Evolutionary conservation across 768 basidiomycete genomes (phyloP), one percentile per base, ranked within the genome.

Genomic region (Fistulinella prunicolor): DNA sequence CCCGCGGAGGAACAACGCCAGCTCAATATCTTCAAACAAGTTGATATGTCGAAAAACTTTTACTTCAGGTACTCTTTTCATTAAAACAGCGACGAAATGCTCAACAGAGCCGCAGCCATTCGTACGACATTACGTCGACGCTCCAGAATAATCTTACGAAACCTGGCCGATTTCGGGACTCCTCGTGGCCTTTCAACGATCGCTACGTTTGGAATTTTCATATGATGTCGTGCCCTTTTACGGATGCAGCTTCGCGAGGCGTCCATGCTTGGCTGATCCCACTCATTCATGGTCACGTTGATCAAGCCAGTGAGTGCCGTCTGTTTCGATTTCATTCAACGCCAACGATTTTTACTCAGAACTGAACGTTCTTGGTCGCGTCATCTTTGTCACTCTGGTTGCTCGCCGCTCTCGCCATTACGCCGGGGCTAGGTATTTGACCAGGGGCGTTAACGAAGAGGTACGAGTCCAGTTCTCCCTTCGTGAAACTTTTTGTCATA

Each of bases 1-100:
- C 86, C 86, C 0, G 76, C 88, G 0, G 93, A 96, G 60, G 94
- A 98, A 62, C 87, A 89, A 59, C 82, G 91, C 9, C 75, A 94
- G 28, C 82, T 94, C 73, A 86, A 83, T 50, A 81, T 89, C 9
- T 99, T 98, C 74, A 94, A 93, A 63, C 91, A 94, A 66, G 94
- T 97, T 1, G 95, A 99, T 61, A 82, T 98, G 78, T 86, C 88
- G n/a, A 97, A 97, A 71, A 97, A 98, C 71, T 98, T 98, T 65
- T 99, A 97, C 70, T 97, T 97, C 70, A 94, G 90, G 91, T 91
- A 54, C 29, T 63, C 49, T 23, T 49, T 29, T 28, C 6, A 26
- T 19, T 1, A 7, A 1, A 37, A 19, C 17, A 7, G 29, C 5
- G 19, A 23, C 3, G 4, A 12, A 26, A 47, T 37, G 16, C 46